A percentile compares a stretch with the other conserved stretches of the same genome.
Evolutionary conservation across 2,329 filamentous ascomycete species (phyloP).

Genomic region (Nigrospora sphaerica): DNA sequence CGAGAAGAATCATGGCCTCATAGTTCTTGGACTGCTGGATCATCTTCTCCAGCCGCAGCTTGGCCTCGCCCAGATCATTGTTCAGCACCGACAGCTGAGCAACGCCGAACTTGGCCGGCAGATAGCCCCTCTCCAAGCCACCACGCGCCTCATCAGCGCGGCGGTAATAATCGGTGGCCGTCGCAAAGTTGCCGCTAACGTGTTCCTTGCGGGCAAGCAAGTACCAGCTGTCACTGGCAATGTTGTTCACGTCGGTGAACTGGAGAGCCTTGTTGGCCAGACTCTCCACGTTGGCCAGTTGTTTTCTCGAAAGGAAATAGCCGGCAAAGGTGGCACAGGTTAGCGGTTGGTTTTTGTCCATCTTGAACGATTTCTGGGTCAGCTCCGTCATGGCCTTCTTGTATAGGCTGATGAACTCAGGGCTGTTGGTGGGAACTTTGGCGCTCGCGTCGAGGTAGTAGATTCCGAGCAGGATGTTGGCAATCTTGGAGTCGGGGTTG

Average conservation of each 20-base stretch:
- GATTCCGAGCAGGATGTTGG: constrained; percentile 81
- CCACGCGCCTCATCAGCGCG: constrained; percentile 88
- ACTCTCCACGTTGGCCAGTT: constrained; percentile 73
- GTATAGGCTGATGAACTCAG: constrained; percentile 78
- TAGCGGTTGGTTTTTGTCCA: constrained; percentile 84
- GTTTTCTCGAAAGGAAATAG: constrained; percentile 82
- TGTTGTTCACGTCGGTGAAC: constrained; percentile 89
- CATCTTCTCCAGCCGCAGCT: constrained; percentile 90
- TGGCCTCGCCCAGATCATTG: constrained; percentile 83
- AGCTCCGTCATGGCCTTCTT: constrained; percentile 93
- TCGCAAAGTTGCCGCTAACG: constrained; percentile 65
- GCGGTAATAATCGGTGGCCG: constrained; percentile 79
- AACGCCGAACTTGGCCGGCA: constrained; percentile 90
- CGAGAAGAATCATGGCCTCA: constrained; percentile 87
- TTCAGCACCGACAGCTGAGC: constrained; percentile 83
- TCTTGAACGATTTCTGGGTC: constrained; percentile 87
- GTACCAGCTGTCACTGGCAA: constrained; percentile 98
- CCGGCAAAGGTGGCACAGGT: constrained; percentile 85
- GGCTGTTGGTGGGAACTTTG: constrained; percentile 73
- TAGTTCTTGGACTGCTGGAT: constrained; percentile 75
- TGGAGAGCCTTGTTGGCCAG: constrained; percentile 91
- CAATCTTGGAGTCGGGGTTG: constrained; percentile 75
- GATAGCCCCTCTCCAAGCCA: constrained; percentile 80
- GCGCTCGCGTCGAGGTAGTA: constrained; percentile 86
- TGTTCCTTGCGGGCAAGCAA: constrained; percentile 87